A percentile compares a stretch with the other conserved stretches of the same genome.
These are phyloP conservation scores for Lunasporangiospora selenospora DNA, from an alignment of 192 early-diverging fungal species.

Conservation along the genomic window DNA sequence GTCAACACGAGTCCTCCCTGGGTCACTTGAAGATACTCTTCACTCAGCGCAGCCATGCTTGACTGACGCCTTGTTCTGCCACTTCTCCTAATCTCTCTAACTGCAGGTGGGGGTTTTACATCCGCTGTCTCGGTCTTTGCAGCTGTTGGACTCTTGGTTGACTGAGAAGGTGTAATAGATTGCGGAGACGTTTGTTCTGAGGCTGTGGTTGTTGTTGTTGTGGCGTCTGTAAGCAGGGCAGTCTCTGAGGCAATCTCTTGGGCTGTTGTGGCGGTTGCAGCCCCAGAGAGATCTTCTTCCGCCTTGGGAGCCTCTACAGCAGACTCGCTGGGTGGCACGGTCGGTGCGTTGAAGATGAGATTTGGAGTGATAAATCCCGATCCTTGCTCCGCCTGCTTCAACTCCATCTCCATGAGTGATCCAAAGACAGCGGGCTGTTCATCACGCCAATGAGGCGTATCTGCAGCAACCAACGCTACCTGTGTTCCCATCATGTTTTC, in stretches of 20 bases:
- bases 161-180: too few species aligned
- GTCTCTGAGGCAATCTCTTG: too few species aligned
- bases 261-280: too few species aligned
- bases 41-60: background rate
- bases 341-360: conserved; percentile 16
- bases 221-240: background rate
- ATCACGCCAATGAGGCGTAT: conserved; percentile 1
- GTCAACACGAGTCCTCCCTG: background rate
- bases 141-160: too few species aligned
- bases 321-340: background rate
- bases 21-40: background rate
- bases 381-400: conserved; percentile 1
- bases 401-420: conserved; percentile 43
- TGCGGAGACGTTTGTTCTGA: background rate
- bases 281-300: too few species aligned
- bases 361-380: conserved; percentile 29
- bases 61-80: background rate
- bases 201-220: background rate
- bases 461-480: background rate
- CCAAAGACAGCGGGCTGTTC: too few species aligned
- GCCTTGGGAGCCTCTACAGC: too few species aligned
- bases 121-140: background rate
- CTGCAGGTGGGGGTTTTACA: background rate
- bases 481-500: background rate
- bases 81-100: conserved; percentile 12